Base-by-base conservation (phyloP, 495 filamentous ascomycete species). In the Wilcoxina mikolae region DNA sequence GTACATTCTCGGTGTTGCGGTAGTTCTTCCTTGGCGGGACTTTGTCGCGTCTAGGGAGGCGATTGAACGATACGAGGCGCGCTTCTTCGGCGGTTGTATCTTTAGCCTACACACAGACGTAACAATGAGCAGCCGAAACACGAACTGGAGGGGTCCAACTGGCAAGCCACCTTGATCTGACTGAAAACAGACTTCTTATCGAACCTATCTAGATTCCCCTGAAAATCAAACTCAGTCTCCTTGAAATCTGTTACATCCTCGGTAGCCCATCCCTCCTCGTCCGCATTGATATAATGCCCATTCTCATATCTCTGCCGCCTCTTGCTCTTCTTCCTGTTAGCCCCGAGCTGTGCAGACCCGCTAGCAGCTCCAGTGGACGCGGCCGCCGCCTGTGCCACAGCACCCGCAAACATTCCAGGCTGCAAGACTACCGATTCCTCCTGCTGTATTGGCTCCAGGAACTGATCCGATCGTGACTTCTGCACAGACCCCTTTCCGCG, bases 211-310 rank as follows among this genome's bases (percentile, higher is more conserved):
- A 95, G 72, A 57, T 85, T 86, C 22, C 78, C 81, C 58, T 82
- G 77, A 60, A 96, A 95, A 69, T 96, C 89, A 57, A 95, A 96
- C 56, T 96, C 90, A 1, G 83, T 74, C 62, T 90, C 90, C 68
- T 95, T 90, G n/a, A 94, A 87, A 68, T 98, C 91, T 1, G 87
- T 94, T 23, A 87, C 87, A 68, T 95, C 89, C 66, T 94, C 91
- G 0, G 90, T 95, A 35, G 87, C 88, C 91, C 91, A 98, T 11
- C 87, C 91, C 69, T 84, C 94, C 18, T 84, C 76, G 57, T 82
- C 74, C 22, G n/a, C n/a, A n/a, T n/a, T 77, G 18, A 67, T 68
- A 33, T 62, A 56, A 26, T 61, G 60, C 10, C 72, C 71, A 24
- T 74, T 73, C 48, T 71, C 67, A 27, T 72, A 70, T 28, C 73